phyloP scores from a whole-genome alignment of 352 stramenopile species.

The Phytophthora foliorum region DNA sequence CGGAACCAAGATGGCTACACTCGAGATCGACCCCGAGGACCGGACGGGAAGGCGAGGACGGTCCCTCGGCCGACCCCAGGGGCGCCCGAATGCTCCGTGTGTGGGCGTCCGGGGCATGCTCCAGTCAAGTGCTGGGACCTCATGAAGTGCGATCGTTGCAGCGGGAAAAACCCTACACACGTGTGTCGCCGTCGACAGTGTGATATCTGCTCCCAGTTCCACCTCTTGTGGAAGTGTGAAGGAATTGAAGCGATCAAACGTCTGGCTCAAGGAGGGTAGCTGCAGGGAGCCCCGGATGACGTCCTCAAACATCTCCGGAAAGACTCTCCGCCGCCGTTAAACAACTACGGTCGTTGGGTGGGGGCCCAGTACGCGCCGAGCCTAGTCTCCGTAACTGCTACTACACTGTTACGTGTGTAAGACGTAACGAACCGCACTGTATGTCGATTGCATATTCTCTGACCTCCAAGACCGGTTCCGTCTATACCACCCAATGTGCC shows the following conservation, averaged over 20 bases:
- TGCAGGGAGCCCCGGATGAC: not conserved
- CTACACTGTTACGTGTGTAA: constrained; percentile 11
- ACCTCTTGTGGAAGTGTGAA: too few relatives aligned
- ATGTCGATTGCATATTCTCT: constrained; percentile 15
- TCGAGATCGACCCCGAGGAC: not conserved
- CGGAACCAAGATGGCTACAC: too few relatives aligned
- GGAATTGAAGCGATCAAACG: too few relatives aligned
- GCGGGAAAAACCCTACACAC: constrained; percentile 1
- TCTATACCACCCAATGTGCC: constrained; percentile 1
- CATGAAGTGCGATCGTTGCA: constrained; percentile 11
- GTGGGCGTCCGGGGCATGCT: not conserved
- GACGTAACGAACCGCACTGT: constrained; percentile 14
- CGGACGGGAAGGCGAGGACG: not conserved
- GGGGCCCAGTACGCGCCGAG: constrained; percentile 30
- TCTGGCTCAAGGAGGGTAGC: not conserved
- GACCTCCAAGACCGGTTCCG: not conserved
- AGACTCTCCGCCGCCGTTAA: constrained; percentile 7
- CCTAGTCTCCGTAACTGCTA: constrained; percentile 8
- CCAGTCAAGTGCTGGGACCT: not conserved
- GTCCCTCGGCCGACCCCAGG: not conserved
- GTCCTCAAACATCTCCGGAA: not conserved
- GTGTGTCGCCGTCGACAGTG: not conserved
- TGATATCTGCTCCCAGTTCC: not conserved
- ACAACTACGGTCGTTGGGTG: constrained; percentile 25
- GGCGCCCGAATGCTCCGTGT: not conserved